Base-by-base conservation (phyloP, 1,139 yeast species). In the Magnusiomyces suaveolens region DNA sequence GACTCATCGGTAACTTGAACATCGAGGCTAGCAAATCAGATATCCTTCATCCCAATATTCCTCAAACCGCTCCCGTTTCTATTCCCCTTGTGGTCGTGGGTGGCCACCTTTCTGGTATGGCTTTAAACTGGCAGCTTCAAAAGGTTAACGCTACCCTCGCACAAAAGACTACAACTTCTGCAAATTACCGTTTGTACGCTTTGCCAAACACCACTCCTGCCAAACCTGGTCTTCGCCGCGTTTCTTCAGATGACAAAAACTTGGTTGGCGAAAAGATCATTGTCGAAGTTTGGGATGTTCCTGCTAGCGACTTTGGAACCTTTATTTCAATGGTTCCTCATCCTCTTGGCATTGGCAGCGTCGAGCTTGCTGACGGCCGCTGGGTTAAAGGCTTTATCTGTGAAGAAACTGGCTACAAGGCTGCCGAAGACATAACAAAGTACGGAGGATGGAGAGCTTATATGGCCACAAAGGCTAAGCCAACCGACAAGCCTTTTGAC, bases 271-370 rank as follows among this genome's bases (percentile, higher is more conserved):
- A 79, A 18, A 64, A 76, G 49, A 85, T 92, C 57, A 81, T 78
- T 52, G 70, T 90, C 48, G 97, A 92, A 70, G 78, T 87, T 21
- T 92, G 92, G 75, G 79, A 90, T 51, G 78, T 92, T 50, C 96
- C 97, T 38, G 69, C 69, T 46, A 89, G 81, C 60, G 74, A 69
- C 18, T 88, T 90, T 71, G 97, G 97, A 60, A 78, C 76, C 32
- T 90, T 92, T 64, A 84, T 92, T 43, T 69, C 83, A 12, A 82
- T 85, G 84, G 95, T 92, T 41, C 97, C 97, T 14, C 87, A 85
- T 63, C 98, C 98, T 33, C 76, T 92, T 58, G 98, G 96, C 47
- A 89, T 92, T 65, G 98, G 98, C 14, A 81, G 90, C 18, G 92
- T 87, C 47, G 95, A 89, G 70, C 77, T 88, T 51, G 82, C 75